Evolutionary conservation across 306 rosid genomes (phyloP).

Genomic region (Crataegus laevigata): DNA sequence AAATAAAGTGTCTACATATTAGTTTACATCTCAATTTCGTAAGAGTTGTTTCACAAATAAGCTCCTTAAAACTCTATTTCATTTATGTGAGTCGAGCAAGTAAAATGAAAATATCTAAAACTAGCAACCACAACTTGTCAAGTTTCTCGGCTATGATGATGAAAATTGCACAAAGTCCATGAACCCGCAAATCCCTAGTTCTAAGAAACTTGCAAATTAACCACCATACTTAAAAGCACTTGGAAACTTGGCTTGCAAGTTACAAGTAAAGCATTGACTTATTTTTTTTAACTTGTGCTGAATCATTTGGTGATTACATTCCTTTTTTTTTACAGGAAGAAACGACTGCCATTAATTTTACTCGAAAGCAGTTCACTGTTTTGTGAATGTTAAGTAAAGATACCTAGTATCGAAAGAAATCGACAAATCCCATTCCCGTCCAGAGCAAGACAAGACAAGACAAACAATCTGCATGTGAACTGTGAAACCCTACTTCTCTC

Average conservation of each 20-base stretch:
- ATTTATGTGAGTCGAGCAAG: background rate
- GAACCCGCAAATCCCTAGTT: background rate
- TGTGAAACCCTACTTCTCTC: background rate
- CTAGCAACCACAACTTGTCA: background rate
- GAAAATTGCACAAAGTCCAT: background rate
- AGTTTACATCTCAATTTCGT: background rate
- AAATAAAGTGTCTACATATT: too few relatives aligned
- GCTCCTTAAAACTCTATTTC: background rate
- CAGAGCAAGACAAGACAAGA: background rate
- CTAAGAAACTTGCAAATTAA: background rate
- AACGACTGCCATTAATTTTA: too few relatives aligned
- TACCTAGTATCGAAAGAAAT: background rate
- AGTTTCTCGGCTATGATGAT: background rate
- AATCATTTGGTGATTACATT: too few relatives aligned
- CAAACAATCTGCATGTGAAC: background rate
- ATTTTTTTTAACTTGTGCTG: background rate
- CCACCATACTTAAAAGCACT: too few relatives aligned
- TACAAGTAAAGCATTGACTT: background rate
- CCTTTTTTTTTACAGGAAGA: too few relatives aligned
- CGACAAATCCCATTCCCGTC: slow-evolving; percentile 12
- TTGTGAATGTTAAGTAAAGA: background rate
- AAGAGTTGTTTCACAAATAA: too few relatives aligned
- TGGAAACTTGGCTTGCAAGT: background rate
- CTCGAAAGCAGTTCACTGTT: too few relatives aligned
- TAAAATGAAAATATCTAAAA: background rate